Evolutionary conservation across 768 basidiomycete species (phyloP), one percentile per base, ranked within the genome.

Genomic region (Boletellus sp.): DNA sequence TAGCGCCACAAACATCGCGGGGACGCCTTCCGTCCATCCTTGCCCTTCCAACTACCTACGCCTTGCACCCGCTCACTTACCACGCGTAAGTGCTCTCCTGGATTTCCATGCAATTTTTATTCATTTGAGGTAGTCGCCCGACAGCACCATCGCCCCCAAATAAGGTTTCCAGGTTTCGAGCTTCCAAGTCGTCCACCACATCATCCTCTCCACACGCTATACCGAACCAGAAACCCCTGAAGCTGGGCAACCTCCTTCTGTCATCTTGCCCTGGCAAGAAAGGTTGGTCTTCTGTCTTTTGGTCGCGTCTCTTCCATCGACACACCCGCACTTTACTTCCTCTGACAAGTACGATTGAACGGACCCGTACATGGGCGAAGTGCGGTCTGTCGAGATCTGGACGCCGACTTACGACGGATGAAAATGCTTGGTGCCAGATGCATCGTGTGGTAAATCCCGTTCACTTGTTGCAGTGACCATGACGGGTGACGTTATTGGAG

Each of bases 231-330:
- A 58, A 63, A 22, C 52, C 56, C 11, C 68, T 70, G 24, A 61
- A 60, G 12, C 69, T 95, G 9, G 94, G 94, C n/a, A 97, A 98
- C 66, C 70, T 98, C 19, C 78, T 86, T 44, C 68, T 97, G 28
- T 92, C 89, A 6, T 93, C 90, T 6, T 97, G 95, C 71, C 94
- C 94, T 3, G 94, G 94, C 4, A 98, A 98, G 70, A 93, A 96
- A 77, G 85, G 87, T 85, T 26, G 10, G 67, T 51, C 23, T 33
- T 41, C 7, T 34, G 34, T 46, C 42, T 45, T n/a, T 26, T 38
- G 3, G 8, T 15, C 46, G 8, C 24, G 3, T 34, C 16, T 19
- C 35, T 42, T 16, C 2, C 20, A 36, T 42, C 24, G 17, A 55
- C 39, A 16, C 33, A 36, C 20, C 39, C 22, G 36, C 42, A 3